Percentiles rank a stretch among this genome's conserved stretches.
These are phyloP conservation scores for Cyberlindnera lachancei DNA, from an alignment of 805 yeast genomes.

Conservation along the genomic window DNA sequence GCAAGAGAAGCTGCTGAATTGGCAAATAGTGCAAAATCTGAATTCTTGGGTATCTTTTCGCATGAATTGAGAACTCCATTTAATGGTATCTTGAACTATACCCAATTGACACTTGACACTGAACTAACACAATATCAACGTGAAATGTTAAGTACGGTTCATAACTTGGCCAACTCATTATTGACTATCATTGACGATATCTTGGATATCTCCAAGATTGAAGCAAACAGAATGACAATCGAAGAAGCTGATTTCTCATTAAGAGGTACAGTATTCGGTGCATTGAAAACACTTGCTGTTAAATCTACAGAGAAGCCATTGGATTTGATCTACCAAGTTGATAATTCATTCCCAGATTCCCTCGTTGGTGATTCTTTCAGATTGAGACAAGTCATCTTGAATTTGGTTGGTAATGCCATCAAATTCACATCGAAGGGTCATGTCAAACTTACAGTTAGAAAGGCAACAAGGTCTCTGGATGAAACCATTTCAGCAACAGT, in stretches of 20 bases:
- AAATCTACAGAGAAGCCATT: constrained; percentile 83
- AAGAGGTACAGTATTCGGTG: constrained; percentile 85
- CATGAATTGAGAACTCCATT: constrained; percentile 87
- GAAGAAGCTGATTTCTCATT: constrained; percentile 83
- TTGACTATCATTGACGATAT: constrained; percentile 86
- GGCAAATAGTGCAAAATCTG: constrained; percentile 85
- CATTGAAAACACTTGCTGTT: constrained; percentile 81
- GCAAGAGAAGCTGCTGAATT: constrained; percentile 93
- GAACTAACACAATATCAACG: constrained; percentile 87
- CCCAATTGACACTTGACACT: constrained; percentile 81
- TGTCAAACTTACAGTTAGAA: constrained; percentile 67
- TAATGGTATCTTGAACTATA: constrained; percentile 92
- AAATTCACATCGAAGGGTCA: constrained; percentile 80
- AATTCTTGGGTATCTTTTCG: constrained; percentile 82
- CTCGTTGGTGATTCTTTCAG: constrained; percentile 86
- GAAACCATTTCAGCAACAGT: constrained; percentile 18
- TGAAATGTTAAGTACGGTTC: constrained; percentile 86
- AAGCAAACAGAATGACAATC: constrained; percentile 88
- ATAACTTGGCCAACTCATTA: constrained; percentile 77
- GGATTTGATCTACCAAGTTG: constrained; percentile 74
- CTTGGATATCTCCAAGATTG: constrained; percentile 86
- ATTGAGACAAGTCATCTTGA: constrained; percentile 77
- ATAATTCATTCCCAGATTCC: constrained; percentile 80
- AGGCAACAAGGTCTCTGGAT: constrained; percentile 30
- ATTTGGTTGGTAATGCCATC: constrained; percentile 84